These are phyloP conservation scores for Lasiosphaeria miniovina DNA, from an alignment of 495 filamentous ascomycete genomes.

Conservation along the genomic window DNA sequence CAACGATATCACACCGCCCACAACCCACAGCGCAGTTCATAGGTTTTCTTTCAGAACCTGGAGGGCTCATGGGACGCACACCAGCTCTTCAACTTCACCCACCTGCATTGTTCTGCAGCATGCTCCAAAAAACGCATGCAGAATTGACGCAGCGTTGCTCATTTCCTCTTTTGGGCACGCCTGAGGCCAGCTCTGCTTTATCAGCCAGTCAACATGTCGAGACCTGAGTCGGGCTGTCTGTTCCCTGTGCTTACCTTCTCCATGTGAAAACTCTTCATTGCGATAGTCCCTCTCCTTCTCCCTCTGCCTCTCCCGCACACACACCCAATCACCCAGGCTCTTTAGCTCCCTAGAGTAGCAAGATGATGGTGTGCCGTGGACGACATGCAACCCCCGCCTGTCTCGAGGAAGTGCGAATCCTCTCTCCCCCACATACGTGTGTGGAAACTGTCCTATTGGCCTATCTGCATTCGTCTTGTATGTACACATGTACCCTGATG, in stretches of 20 bases:
- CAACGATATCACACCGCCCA: too few species aligned
- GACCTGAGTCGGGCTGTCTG: neutral
- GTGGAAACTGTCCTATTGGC: constrained; percentile 8
- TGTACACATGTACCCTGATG: neutral
- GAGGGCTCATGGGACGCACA: neutral
- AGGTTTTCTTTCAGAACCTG: too few species aligned
- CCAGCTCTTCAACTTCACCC: constrained; percentile 7
- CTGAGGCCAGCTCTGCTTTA: constrained; percentile 1
- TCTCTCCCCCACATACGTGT: constrained; percentile 1
- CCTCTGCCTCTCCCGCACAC: neutral
- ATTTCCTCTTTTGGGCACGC: constrained; percentile 15
- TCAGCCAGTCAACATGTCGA: constrained; percentile 2
- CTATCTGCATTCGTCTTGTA: neutral
- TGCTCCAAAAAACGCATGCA: constrained; percentile 13
- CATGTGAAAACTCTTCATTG: constrained; percentile 9
- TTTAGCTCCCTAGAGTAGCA: too few species aligned
- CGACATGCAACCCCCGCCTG: neutral
- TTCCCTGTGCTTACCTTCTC: neutral
- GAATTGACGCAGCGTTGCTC: constrained; percentile 19
- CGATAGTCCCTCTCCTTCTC: neutral
- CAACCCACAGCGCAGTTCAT: too few species aligned
- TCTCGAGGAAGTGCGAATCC: neutral
- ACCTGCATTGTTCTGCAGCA: constrained; percentile 1
- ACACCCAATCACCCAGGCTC: too few species aligned
- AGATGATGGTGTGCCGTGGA: neutral